phyloP scores from a whole-genome alignment of 192 early-diverging fungal genomes.

The Jimgerdemannia lactiflua region DNA sequence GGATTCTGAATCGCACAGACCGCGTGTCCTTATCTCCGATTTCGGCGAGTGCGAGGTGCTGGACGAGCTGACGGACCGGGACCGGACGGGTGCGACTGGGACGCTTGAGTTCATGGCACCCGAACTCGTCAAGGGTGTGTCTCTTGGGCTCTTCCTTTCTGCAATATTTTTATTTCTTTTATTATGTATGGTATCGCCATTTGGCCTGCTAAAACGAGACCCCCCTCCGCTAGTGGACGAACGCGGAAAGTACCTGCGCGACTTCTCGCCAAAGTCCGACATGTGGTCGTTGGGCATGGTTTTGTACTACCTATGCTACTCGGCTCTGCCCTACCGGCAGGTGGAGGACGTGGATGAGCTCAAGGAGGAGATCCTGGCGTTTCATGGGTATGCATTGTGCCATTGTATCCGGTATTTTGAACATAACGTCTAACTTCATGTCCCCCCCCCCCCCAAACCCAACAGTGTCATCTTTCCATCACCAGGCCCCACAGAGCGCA shows the following conservation, averaged over 20 bases:
- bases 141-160: neutral
- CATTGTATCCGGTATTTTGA: neutral
- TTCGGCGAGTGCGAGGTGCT: constrained; percentile 97
- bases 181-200: neutral
- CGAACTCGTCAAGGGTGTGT: constrained; percentile 43
- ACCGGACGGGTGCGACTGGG: constrained; percentile 90
- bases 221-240: constrained; percentile 37
- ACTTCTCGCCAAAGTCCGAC: constrained; percentile 85
- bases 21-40: constrained; percentile 87
- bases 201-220: no score
- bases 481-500: neutral
- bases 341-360: constrained; percentile 90
- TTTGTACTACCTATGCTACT: constrained; percentile 89
- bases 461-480: neutral
- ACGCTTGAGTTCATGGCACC: constrained; percentile 96
- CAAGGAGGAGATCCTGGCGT: constrained; percentile 71
- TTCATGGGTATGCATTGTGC: constrained; percentile 39
- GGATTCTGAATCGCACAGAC: constrained; percentile 28
- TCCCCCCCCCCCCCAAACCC: neutral
- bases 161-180: neutral
- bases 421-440: neutral
- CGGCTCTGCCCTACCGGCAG: constrained; percentile 75
- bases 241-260: constrained; percentile 66
- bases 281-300: constrained; percentile 97
- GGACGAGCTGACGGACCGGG: constrained; percentile 58